Evolutionary conservation across 1,284 basidiomycete species (phyloP).

Genomic region (Ustilago curta): DNA sequence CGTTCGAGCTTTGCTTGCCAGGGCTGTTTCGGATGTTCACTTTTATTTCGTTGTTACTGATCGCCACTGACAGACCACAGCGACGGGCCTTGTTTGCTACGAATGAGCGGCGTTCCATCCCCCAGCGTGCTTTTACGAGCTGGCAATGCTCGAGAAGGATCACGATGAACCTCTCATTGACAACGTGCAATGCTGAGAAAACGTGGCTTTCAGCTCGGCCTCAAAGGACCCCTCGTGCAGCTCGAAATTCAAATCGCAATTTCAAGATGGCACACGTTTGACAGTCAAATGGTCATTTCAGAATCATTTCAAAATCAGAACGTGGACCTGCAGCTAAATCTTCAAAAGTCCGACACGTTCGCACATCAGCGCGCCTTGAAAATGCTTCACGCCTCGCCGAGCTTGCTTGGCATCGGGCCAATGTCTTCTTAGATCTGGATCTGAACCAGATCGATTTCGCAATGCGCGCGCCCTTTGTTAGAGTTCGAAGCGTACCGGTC

Average conservation of each 20-base stretch:
- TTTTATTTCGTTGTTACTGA: no score
- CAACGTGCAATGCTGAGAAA: neutral
- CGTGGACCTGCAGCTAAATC: slow-evolving; percentile 36
- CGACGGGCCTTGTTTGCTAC: no score
- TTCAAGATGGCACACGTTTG: neutral
- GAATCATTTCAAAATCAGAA: slow-evolving; percentile 15
- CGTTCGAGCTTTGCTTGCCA: no score
- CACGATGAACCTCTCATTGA: neutral
- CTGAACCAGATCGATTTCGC: neutral
- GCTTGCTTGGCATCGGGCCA: neutral
- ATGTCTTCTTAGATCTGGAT: neutral
- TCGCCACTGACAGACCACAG: no score
- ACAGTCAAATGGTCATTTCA: neutral
- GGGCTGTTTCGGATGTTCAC: no score
- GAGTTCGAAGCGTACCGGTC: neutral
- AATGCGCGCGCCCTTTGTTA: neutral
- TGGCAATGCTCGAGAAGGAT: neutral
- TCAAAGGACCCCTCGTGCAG: slow-evolving; percentile 25
- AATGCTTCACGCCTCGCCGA: neutral
- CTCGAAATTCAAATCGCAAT: neutral
- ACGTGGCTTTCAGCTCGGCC: slow-evolving; percentile 7
- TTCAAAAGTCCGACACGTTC: slow-evolving; percentile 3
- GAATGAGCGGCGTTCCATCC: no score
- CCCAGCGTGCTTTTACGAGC: no score
- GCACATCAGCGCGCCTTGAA: neutral